A percentile compares a stretch with the other conserved stretches of the same genome.
phyloP scores from a whole-genome alignment of 2,329 filamentous ascomycete genomes.

The Colletotrichum somersetense region DNA sequence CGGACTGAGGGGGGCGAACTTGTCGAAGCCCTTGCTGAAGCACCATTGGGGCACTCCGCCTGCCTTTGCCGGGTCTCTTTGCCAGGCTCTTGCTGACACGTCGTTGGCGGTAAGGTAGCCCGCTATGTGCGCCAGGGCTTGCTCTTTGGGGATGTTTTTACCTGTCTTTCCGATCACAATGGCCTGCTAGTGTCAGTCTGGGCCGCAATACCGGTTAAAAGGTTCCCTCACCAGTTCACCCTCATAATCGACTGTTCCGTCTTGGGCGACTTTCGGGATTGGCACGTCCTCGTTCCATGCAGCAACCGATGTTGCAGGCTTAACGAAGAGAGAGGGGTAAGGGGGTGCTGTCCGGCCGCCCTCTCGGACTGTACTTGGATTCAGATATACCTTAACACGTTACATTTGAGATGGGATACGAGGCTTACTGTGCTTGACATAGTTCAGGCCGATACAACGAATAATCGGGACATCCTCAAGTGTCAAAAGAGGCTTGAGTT shows the following conservation, averaged over 20 bases:
- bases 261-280: constrained; percentile 61
- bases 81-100: constrained; percentile 65
- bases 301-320: constrained; percentile 58
- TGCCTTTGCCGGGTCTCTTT: constrained; percentile 62
- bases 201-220: too few relatives aligned
- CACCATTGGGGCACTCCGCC: constrained; percentile 63
- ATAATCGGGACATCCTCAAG: constrained; percentile 52
- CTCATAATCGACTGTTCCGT: constrained; percentile 63
- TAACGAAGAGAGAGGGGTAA: constrained; percentile 64
- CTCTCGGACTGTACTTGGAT: constrained; percentile 59
- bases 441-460: constrained; percentile 54
- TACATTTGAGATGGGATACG: background rate
- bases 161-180: constrained; percentile 67
- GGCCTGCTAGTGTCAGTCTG: constrained; percentile 44
- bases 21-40: constrained; percentile 68
- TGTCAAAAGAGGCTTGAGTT: constrained; percentile 48
- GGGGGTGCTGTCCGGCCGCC: constrained; percentile 64
- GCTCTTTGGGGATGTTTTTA: constrained; percentile 61
- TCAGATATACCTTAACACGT: background rate
- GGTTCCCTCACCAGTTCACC: constrained; percentile 56
- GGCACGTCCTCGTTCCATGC: constrained; percentile 54
- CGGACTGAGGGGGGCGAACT: constrained; percentile 67
- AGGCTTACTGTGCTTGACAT: constrained; percentile 52
- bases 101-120: constrained; percentile 64
- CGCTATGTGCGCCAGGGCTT: constrained; percentile 61